phyloP scores from a whole-genome alignment of 2,329 filamentous ascomycete genomes.

The Fusarium nanum region DNA sequence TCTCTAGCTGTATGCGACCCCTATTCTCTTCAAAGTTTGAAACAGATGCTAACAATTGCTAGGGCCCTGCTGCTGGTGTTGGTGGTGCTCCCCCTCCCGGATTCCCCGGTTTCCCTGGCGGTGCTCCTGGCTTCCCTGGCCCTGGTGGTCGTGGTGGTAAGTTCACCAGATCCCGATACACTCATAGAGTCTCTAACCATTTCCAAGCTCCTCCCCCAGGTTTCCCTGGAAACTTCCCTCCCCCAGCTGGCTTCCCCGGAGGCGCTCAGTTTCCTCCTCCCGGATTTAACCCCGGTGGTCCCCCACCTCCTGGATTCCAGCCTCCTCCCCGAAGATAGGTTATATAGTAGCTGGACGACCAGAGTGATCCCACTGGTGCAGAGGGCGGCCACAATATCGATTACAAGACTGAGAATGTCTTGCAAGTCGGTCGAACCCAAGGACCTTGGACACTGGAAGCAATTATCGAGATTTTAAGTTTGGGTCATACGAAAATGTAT shows the following conservation, averaged over 20 bases:
- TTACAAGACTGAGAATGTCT: conserved; percentile 38
- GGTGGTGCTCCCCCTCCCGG: conserved; percentile 75
- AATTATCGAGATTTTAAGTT: conserved; percentile 41
- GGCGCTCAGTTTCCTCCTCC: conserved; percentile 61
- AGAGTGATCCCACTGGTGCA: conserved; percentile 41
- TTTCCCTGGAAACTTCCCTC: conserved; percentile 52
- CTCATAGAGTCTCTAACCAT: conserved; percentile 49
- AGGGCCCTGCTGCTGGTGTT: conserved; percentile 87
- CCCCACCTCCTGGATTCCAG: conserved; percentile 78
- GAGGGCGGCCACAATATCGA: conserved; percentile 44
- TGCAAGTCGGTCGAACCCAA: conserved; percentile 36
- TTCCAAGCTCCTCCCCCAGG: conserved; percentile 59
- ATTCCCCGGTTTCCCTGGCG: conserved; percentile 66
- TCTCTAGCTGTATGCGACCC: conserved; percentile 75
- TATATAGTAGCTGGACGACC: conserved; percentile 43
- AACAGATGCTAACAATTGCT: conserved; percentile 36
- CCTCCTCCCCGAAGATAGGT: conserved; percentile 72
- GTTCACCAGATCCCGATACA: conserved; percentile 46
- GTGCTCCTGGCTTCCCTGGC: conserved; percentile 59
- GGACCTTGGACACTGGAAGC: conserved; percentile 26
- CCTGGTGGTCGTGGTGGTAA: conserved; percentile 65
- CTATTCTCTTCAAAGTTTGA: neutral
- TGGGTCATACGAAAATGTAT: conserved; percentile 49
- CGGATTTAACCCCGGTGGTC: conserved; percentile 64
- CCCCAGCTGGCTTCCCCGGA: conserved; percentile 61